These are phyloP conservation scores for Coemansia sp. DNA, from an alignment of 192 early-diverging fungal genomes.

Conservation along the genomic window DNA sequence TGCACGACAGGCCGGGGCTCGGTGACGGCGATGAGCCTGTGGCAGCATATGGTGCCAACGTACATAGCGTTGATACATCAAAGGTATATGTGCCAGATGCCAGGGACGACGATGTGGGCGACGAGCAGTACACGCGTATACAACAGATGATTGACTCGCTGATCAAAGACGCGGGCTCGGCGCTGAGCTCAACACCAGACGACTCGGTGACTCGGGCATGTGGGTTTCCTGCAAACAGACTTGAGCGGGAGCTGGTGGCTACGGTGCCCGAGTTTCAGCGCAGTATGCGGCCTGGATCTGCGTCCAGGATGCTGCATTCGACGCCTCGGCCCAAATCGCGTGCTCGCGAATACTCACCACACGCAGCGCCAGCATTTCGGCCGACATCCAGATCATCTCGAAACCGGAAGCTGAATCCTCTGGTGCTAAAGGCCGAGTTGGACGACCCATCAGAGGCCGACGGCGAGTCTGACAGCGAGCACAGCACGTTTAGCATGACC, in stretches of 20 bases:
- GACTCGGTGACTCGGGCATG: not conserved
- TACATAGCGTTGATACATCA: not conserved
- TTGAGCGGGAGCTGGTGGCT: too few species aligned
- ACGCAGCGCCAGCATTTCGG: not conserved
- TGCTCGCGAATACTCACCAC: slow-evolving; percentile 1
- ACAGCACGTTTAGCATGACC: not conserved
- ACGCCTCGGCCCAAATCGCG: not conserved
- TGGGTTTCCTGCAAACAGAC: too few species aligned
- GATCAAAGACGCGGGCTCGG: slow-evolving; percentile 47
- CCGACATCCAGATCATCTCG: slow-evolving; percentile 3
- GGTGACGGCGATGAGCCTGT: not conserved
- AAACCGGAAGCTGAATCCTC: not conserved
- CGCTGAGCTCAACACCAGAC: slow-evolving; percentile 33
- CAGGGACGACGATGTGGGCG: slow-evolving; percentile 19
- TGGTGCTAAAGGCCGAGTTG: not conserved
- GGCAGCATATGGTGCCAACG: not conserved
- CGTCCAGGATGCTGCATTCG: not conserved
- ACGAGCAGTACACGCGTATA: slow-evolving; percentile 49
- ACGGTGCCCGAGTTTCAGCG: too few species aligned
- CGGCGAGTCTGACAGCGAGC: slow-evolving; percentile 44
- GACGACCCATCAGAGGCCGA: slow-evolving; percentile 39
- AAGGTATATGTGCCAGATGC: not conserved
- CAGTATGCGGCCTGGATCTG: not conserved
- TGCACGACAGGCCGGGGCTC: slow-evolving; percentile 4
- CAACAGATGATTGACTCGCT: slow-evolving; percentile 51